Conservation (phyloP, 2,329 filamentous ascomycete species). For the Colletotrichum sp. region DNA sequence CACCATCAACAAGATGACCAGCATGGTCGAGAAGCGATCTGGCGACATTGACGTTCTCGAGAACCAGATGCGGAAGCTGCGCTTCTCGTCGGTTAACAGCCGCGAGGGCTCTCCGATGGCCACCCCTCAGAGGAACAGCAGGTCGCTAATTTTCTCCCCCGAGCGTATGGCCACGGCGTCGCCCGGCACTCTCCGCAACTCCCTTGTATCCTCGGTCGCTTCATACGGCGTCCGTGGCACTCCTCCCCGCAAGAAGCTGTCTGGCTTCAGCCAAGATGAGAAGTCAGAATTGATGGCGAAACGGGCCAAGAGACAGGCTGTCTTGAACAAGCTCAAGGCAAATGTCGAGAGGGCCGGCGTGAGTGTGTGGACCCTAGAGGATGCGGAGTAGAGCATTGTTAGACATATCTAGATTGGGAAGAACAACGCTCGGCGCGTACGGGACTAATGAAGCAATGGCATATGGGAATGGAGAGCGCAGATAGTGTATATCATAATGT, state of each 20-base stretch:
- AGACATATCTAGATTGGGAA: background rate
- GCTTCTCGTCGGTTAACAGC: slow-evolving; percentile 49
- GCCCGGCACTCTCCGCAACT: slow-evolving; percentile 45
- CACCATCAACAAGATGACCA: slow-evolving; percentile 92
- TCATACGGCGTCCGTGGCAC: slow-evolving; percentile 41
- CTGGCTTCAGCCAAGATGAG: slow-evolving; percentile 64
- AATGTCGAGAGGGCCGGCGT: slow-evolving; percentile 56
- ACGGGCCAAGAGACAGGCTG: slow-evolving; percentile 55
- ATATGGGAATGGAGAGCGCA: slow-evolving; percentile 4
- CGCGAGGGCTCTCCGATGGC: slow-evolving; percentile 48
- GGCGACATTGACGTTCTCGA: slow-evolving; percentile 92
- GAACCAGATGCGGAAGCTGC: slow-evolving; percentile 79
- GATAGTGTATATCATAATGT: slow-evolving; percentile 20
- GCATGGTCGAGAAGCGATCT: slow-evolving; percentile 88
- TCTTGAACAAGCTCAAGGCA: slow-evolving; percentile 56
- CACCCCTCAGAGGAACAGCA: slow-evolving; percentile 41
- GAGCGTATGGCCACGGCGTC: slow-evolving; percentile 43
- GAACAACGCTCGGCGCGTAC: background rate
- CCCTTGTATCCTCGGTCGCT: slow-evolving; percentile 46
- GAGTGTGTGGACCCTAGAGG: slow-evolving; percentile 55
- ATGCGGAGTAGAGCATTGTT: slow-evolving; percentile 42
- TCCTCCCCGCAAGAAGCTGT: slow-evolving; percentile 65
- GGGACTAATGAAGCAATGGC: slow-evolving; percentile 5
- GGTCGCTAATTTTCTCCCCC: slow-evolving; percentile 44
- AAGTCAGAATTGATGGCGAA: slow-evolving; percentile 61